Percentiles rank a stretch among this genome's conserved stretches.
phyloP scores from a whole-genome alignment of 345 rosid genomes.

The Eucalyptus microcorys region DNA sequence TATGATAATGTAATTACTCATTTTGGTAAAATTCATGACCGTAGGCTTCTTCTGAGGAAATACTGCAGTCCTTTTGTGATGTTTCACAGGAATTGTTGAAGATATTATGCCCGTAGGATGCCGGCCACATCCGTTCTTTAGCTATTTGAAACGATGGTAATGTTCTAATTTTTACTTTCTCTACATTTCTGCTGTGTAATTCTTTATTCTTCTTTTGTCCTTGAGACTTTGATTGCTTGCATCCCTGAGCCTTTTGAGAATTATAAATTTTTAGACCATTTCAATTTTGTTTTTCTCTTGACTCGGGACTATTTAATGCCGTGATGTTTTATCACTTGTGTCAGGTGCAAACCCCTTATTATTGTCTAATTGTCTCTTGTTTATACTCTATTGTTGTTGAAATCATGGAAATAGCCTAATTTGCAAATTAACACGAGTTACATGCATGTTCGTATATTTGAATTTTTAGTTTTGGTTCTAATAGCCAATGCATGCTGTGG shows the following conservation, averaged over 20 bases:
- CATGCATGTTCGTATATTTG: rapidly evolving
- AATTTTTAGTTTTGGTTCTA: neutral
- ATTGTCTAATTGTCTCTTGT: neutral
- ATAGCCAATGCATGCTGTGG: neutral
- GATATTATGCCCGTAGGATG: constrained; percentile 56
- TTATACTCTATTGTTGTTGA: neutral
- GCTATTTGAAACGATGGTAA: constrained; percentile 73
- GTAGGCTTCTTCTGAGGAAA: constrained; percentile 47
- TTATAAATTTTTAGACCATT: neutral
- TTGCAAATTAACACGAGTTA: neutral
- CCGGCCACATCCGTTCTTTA: constrained; percentile 63
- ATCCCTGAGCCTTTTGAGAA: neutral
- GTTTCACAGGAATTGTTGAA: constrained; percentile 44
- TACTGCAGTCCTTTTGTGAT: constrained; percentile 48
- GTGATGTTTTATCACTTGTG: neutral
- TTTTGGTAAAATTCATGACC: neutral
- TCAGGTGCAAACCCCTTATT: neutral
- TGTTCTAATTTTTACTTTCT: no score
- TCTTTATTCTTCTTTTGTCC: no score
- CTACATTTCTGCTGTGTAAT: no score
- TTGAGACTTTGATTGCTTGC: neutral
- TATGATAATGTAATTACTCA: neutral
- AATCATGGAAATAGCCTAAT: neutral
- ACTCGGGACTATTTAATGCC: neutral
- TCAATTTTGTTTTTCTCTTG: neutral